Evolutionary conservation across 768 basidiomycete species (phyloP).

Genomic region (Mycena haematopus): DNA sequence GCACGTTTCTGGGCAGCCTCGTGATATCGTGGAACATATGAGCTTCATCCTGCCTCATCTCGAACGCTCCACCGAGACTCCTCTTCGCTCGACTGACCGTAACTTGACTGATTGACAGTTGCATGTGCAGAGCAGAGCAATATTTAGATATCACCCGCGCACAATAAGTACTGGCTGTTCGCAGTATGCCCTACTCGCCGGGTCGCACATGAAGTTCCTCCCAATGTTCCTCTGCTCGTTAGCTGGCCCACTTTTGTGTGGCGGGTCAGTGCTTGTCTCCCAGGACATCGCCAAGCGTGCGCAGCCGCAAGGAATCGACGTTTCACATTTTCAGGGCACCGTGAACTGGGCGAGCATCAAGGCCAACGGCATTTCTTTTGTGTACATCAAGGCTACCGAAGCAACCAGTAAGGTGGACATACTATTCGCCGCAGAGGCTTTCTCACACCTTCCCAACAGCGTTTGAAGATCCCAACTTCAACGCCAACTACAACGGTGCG

Average conservation of each 20-base stretch:
- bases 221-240: neutral
- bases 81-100: neutral
- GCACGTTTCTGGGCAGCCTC: constrained; percentile 1
- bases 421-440: neutral
- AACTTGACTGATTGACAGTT: constrained; percentile 10
- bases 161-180: constrained; percentile 7
- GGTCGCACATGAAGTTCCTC: constrained; percentile 17
- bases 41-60: neutral
- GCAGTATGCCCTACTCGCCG: neutral
- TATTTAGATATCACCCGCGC: neutral
- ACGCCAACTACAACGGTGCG: constrained; percentile 59
- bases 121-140: neutral
- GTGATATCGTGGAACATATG: neutral
- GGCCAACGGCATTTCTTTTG: constrained; percentile 59
- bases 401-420: constrained; percentile 48
- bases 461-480: constrained; percentile 52
- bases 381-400: constrained; percentile 74
- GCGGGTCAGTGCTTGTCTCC: constrained; percentile 1
- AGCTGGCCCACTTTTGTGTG: neutral
- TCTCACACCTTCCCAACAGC: constrained; percentile 28
- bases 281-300: constrained; percentile 39
- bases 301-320: constrained; percentile 58
- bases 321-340: constrained; percentile 55
- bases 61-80: constrained; percentile 4
- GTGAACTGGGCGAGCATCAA: constrained; percentile 61